phyloP scores from a whole-genome alignment of 2,329 filamentous ascomycete species.

The Xylaria multiplex region DNA sequence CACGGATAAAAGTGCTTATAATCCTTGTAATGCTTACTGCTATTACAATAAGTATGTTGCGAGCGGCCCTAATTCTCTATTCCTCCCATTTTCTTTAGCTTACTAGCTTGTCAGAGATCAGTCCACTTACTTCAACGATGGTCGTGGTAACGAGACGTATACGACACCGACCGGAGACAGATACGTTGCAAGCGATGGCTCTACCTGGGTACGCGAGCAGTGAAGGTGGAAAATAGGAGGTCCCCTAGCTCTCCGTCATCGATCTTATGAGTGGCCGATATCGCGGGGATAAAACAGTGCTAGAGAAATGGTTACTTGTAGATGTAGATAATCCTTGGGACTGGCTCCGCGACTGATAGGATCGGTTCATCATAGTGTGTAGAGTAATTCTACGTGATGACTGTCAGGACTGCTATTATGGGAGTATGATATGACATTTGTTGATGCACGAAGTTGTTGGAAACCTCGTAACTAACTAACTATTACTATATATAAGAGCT shows the following conservation, averaged over 20 bases:
- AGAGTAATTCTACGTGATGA: too few species aligned
- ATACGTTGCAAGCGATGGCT: neutral
- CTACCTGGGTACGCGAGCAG: constrained; percentile 3
- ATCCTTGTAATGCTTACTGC: neutral
- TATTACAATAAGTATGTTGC: constrained; percentile 5
- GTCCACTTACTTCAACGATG: neutral
- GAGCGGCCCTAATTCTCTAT: neutral
- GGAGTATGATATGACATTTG: too few species aligned
- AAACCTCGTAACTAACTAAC: too few species aligned
- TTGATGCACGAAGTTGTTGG: too few species aligned
- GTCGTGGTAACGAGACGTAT: neutral
- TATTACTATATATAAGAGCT: too few species aligned
- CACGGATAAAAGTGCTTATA: neutral
- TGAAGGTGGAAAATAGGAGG: neutral
- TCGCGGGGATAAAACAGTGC: neutral
- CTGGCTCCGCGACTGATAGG: too few species aligned
- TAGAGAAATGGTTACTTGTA: too few species aligned
- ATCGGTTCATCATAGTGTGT: too few species aligned
- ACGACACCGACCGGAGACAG: neutral
- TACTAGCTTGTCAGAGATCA: neutral
- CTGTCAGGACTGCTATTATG: too few species aligned
- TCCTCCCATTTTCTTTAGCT: neutral
- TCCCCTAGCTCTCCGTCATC: neutral
- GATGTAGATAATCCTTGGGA: too few species aligned
- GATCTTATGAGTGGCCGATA: neutral